Conservation (phyloP, 2,329 filamentous ascomycete genomes). For the Pseudogymnoascus destructans region DNA sequence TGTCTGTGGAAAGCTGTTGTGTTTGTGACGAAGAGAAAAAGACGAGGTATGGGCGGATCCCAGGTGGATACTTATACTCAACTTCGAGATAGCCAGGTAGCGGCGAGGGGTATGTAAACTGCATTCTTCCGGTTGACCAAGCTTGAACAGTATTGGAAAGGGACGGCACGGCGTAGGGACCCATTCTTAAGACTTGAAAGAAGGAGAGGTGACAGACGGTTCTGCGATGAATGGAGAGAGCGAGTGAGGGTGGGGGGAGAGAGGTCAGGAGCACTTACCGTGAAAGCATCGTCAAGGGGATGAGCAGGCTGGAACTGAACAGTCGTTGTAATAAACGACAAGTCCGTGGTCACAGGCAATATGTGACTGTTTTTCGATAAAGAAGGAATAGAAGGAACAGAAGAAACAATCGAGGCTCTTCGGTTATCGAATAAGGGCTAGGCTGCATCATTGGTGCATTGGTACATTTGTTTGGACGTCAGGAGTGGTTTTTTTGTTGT, state of each 20-base stretch:
- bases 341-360: not conserved
- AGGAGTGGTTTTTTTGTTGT: not conserved
- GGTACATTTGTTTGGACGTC: not conserved
- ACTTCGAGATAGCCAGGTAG: not conserved
- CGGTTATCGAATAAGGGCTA: not conserved
- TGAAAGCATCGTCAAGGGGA: not conserved
- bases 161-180: not conserved
- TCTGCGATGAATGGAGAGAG: not conserved
- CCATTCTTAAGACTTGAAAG: not conserved
- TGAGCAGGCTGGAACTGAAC: not conserved
- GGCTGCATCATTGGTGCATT: not conserved
- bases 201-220: not conserved
- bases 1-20: not conserved
- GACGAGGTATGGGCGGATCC: not conserved
- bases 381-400: not conserved
- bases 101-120: not conserved
- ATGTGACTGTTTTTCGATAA: conserved; percentile 5
- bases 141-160: not conserved
- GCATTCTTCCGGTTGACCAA: not conserved
- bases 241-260: not conserved
- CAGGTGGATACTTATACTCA: not conserved
- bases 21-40: not conserved
- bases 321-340: conserved; percentile 2
- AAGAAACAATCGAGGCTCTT: not conserved
- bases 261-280: not conserved